Conservation (phyloP, 345 rosid genomes). For the Gossypium bickii region DNA sequence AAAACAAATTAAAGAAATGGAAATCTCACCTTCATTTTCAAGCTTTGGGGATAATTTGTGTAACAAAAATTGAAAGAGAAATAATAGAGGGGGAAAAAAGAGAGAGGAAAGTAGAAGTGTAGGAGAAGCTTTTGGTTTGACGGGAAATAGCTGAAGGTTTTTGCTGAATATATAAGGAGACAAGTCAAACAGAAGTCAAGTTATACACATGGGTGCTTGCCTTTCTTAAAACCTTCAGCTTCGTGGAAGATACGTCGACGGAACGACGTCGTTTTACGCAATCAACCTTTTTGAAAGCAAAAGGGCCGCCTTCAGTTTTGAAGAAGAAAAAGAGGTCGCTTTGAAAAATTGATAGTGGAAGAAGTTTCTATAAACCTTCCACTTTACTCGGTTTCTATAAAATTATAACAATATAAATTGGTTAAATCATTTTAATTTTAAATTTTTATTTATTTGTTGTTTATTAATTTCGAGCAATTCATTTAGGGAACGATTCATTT, state of each 20-base stretch:
- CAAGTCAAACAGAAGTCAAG: background rate
- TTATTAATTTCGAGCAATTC: too few relatives aligned
- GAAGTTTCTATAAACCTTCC: too few relatives aligned
- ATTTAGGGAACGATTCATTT: accelerated
- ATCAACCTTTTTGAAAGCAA: too few relatives aligned
- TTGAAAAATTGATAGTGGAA: too few relatives aligned
- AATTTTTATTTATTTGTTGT: too few relatives aligned
- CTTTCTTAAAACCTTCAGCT: background rate
- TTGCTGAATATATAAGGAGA: background rate
- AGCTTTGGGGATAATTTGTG: background rate
- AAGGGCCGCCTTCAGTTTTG: background rate
- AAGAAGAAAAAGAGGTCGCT: too few relatives aligned
- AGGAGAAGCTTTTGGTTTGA: background rate
- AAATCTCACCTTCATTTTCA: background rate
- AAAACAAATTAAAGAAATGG: background rate
- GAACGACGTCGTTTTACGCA: background rate
- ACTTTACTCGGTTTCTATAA: too few relatives aligned
- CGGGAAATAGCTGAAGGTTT: background rate
- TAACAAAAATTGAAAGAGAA: background rate
- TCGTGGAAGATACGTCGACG: background rate
- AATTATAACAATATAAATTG: too few relatives aligned
- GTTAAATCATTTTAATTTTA: too few relatives aligned
- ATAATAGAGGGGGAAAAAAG: background rate
- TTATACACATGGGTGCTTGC: background rate
- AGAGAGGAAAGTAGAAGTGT: background rate